Evolutionary conservation across 176 grass and related monocot species (phyloP), one percentile per base, ranked within the genome.

Genomic region (Triticum turgidum): DNA sequence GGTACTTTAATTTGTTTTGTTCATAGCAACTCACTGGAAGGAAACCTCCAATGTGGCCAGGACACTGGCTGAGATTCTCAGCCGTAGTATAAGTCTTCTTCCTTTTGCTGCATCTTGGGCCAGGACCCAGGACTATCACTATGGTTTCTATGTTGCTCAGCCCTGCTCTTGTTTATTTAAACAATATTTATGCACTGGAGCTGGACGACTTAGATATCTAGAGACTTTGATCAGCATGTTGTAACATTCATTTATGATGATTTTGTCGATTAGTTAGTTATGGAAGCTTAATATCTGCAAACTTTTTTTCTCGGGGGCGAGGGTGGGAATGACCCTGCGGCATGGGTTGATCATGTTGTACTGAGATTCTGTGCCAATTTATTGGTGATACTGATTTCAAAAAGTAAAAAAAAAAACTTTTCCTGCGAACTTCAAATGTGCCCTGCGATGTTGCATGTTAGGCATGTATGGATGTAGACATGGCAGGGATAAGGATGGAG

Each of bases 261-360:
- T 67, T 44, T 35, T 82, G 80, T 54, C 6, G 24, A 47, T 22
- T 81, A 70, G 29, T 82, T 56, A 51, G 22, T n/a, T 69, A 66
- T 56, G 44, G 27, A 30, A 65, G 11, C 39, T 65, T 73, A 54
- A 47, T 73, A 39, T 73, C 12, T 24, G 13, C 38, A 44, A 22
- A 72, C 20, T 6, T n/a, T 41, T 72, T 22, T 22, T 42, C 37
- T 24, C 9, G 21, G 11, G 56, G 12, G 10, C 27, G 38, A 63
- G 14, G 24, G 15, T 22, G 11, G 37, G 70, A 44, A 24, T 44
- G 35, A 44, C 12, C n/a, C 11, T 45, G 41, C 3, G n/a, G 24
- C 71, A 27, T 47, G 71, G n/a, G 2, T 74, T 68, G 61, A 65
- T 17, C 78, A 45, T 81, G 24, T 21, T 68, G 10, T 51, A 34